A percentile compares a stretch with the other conserved stretches of the same genome.
phyloP scores from a whole-genome alignment of 768 basidiomycete species.

The Myochromella boudieri region DNA sequence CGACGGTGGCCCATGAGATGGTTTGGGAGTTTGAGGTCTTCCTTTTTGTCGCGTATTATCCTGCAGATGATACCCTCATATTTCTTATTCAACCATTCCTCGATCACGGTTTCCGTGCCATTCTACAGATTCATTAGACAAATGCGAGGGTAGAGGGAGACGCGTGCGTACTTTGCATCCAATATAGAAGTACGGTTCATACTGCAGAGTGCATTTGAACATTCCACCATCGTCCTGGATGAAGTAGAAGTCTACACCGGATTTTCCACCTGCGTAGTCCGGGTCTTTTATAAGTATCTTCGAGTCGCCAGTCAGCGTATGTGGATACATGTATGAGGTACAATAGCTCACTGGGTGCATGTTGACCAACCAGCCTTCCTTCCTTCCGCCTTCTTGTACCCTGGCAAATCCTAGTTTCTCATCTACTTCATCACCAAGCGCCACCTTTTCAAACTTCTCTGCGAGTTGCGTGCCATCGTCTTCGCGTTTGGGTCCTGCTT shows the following conservation, averaged over 20 bases:
- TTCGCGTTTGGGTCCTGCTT: conserved; percentile 65
- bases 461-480: conserved; percentile 89
- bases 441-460: conserved; percentile 82
- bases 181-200: conserved; percentile 94
- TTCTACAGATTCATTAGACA: conserved; percentile 38
- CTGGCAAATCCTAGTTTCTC: conserved; percentile 88
- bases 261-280: conserved; percentile 78
- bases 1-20: conserved; percentile 94
- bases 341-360: conserved; percentile 86
- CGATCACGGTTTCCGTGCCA: conserved; percentile 85
- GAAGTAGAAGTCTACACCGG: conserved; percentile 96
- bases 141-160: conserved; percentile 4
- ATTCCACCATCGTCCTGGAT: conserved; percentile 95
- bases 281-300: conserved; percentile 88
- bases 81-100: conserved; percentile 93
- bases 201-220: conserved; percentile 92
- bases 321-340: background rate
- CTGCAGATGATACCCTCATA: conserved; percentile 87
- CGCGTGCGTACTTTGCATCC: conserved; percentile 75
- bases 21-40: conserved; percentile 94
- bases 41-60: conserved; percentile 80
- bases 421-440: conserved; percentile 82
- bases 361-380: conserved; percentile 94
- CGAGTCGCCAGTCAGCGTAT: background rate
- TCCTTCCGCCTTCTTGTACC: conserved; percentile 73